phyloP scores from a whole-genome alignment of 2,329 filamentous ascomycete genomes.

The Phyllosticta citribraziliensis region DNA sequence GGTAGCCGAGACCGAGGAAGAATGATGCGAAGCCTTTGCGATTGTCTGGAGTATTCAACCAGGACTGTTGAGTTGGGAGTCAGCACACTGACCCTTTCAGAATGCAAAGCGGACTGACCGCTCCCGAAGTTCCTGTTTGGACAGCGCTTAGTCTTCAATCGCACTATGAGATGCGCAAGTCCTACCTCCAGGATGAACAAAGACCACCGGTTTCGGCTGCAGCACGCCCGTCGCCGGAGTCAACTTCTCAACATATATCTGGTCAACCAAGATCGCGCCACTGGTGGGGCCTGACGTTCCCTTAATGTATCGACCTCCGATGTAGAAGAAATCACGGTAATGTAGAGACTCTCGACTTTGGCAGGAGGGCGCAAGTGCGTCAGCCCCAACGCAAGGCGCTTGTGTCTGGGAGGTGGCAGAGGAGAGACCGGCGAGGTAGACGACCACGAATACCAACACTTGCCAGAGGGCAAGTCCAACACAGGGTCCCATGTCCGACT shows the following conservation, averaged over 20 bases:
- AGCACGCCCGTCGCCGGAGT: constrained; percentile 20
- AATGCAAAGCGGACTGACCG: background rate
- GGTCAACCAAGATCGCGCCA: constrained; percentile 18
- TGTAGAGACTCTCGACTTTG: background rate
- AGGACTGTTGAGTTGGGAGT: constrained; percentile 24
- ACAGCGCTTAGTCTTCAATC: background rate
- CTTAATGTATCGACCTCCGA: background rate
- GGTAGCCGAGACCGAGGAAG: constrained; percentile 38
- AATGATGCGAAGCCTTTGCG: constrained; percentile 38
- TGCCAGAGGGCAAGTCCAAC: background rate
- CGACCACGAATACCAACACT: background rate
- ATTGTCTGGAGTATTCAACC: constrained; percentile 40
- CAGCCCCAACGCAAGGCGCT: background rate
- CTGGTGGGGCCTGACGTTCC: background rate
- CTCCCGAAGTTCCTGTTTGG: background rate
- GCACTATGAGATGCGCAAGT: constrained; percentile 4
- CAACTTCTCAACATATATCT: constrained; percentile 48
- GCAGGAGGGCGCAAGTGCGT: background rate
- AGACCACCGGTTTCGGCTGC: constrained; percentile 16
- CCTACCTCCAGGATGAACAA: constrained; percentile 14
- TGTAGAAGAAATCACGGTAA: background rate
- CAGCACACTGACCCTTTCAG: background rate
- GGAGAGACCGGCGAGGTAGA: background rate
- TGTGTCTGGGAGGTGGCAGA: background rate
- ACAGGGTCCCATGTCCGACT: background rate